A percentile compares a stretch with the other conserved stretches of the same genome.
phyloP scores from a whole-genome alignment of 345 rosid genomes.

The Eutrema japonicum region DNA sequence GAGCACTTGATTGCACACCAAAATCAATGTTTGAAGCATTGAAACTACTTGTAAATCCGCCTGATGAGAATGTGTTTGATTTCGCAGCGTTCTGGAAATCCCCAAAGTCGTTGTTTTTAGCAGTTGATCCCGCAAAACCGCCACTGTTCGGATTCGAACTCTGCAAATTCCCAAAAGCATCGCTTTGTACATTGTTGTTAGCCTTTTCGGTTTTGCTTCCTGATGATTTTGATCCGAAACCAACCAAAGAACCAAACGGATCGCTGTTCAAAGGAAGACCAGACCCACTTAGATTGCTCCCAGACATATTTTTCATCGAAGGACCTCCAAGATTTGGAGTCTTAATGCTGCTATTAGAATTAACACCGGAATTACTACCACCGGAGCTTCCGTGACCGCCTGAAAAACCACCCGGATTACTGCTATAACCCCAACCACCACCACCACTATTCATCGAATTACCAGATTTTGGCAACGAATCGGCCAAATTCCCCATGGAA shows the following conservation, averaged over 20 bases:
- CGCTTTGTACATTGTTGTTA: constrained; percentile 35
- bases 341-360: constrained; percentile 39
- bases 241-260: constrained; percentile 83
- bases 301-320: constrained; percentile 60
- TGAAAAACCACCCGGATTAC: constrained; percentile 33
- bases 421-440: constrained; percentile 56
- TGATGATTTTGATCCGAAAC: constrained; percentile 64
- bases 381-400: constrained; percentile 35
- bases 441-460: constrained; percentile 51
- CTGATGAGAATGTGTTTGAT: constrained; percentile 49
- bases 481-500: constrained; percentile 83
- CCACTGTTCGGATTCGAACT: constrained; percentile 46
- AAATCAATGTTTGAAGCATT: constrained; percentile 54
- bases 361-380: constrained; percentile 46
- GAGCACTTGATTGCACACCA: constrained; percentile 55
- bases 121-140: constrained; percentile 49
- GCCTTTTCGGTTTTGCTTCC: constrained; percentile 50
- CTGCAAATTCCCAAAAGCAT: constrained; percentile 65
- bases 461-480: constrained; percentile 72
- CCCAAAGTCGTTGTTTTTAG: constrained; percentile 53
- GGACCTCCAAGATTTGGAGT: constrained; percentile 67
- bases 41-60: constrained; percentile 51
- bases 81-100: constrained; percentile 58
- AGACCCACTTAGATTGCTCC: constrained; percentile 44
- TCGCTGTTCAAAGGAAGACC: constrained; percentile 61